These are phyloP conservation scores for Taphrina populina DNA, from an alignment of 1,139 yeast genomes.

Conservation along the genomic window DNA sequence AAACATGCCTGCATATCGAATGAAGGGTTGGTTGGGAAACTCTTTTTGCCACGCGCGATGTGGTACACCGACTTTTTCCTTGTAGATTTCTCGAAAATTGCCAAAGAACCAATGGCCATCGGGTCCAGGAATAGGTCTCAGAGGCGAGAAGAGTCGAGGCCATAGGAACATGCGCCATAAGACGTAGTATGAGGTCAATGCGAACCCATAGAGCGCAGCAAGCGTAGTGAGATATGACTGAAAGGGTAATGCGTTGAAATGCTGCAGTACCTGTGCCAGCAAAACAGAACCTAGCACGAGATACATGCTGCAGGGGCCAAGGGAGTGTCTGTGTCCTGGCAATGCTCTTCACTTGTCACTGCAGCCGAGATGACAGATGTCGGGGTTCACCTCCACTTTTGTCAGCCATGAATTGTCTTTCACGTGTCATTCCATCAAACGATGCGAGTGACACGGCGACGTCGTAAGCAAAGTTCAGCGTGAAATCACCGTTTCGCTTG, in stretches of 20 bases:
- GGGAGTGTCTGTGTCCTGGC: too few species aligned
- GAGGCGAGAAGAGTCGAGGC: slow-evolving; percentile 35
- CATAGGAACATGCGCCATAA: slow-evolving; percentile 34
- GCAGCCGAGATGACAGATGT: too few species aligned
- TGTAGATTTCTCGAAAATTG: slow-evolving; percentile 21
- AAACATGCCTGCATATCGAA: slow-evolving; percentile 35
- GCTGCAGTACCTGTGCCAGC: slow-evolving; percentile 5
- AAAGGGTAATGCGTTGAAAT: not conserved
- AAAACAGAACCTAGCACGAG: not conserved
- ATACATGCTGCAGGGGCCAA: not conserved
- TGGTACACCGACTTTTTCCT: slow-evolving; percentile 27
- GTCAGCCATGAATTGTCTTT: too few species aligned
- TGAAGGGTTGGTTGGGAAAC: slow-evolving; percentile 33
- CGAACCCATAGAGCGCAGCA: not conserved
- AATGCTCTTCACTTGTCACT: too few species aligned
- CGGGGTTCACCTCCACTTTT: too few species aligned
- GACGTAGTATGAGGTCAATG: slow-evolving; percentile 6
- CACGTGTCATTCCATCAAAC: too few species aligned
- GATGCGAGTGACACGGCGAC: too few species aligned
- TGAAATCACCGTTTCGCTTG: too few species aligned
- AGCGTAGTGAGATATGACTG: not conserved
- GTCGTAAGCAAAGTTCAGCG: too few species aligned
- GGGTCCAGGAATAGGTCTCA: slow-evolving; percentile 35
- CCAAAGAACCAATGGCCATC: slow-evolving; percentile 37
- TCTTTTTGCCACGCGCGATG: slow-evolving; percentile 35